Percentiles rank a stretch among this genome's conserved stretches.
These are phyloP conservation scores for Irpex lacteus DNA, from an alignment of 1,284 basidiomycete genomes.

Conservation along the genomic window DNA sequence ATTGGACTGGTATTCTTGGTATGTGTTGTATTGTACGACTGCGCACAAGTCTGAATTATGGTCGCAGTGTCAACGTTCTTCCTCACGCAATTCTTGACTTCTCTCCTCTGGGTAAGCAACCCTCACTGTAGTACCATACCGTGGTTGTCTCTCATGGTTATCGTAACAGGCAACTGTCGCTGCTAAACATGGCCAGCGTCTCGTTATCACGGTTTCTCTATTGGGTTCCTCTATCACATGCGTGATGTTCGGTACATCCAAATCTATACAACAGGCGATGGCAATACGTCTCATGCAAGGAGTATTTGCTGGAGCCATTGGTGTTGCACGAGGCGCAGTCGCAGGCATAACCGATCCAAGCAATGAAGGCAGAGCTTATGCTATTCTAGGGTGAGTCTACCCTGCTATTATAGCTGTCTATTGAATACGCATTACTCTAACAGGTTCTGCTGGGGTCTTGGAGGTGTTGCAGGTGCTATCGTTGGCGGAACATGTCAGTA, in stretches of 20 bases:
- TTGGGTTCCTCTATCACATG: slow-evolving; percentile 81
- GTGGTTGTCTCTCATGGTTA: neutral
- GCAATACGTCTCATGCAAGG: slow-evolving; percentile 90
- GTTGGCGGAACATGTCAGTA: slow-evolving; percentile 80
- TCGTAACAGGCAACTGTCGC: slow-evolving; percentile 80
- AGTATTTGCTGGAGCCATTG: slow-evolving; percentile 92
- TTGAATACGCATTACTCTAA: neutral
- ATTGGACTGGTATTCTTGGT: slow-evolving; percentile 85
- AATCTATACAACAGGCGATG: slow-evolving; percentile 80
- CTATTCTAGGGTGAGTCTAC: slow-evolving; percentile 73
- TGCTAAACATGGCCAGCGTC: slow-evolving; percentile 84
- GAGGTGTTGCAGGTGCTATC: slow-evolving; percentile 88
- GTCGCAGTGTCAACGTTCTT: slow-evolving; percentile 73
- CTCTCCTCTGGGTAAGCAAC: slow-evolving; percentile 74
- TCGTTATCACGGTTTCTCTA: slow-evolving; percentile 84
- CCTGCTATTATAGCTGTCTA: neutral
- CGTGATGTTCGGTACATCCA: slow-evolving; percentile 84
- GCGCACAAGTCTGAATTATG: neutral
- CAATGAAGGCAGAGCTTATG: slow-evolving; percentile 93
- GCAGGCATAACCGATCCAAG: slow-evolving; percentile 85
- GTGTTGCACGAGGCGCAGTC: slow-evolving; percentile 88
- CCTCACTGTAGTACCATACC: slow-evolving; percentile 9
- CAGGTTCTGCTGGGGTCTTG: slow-evolving; percentile 91
- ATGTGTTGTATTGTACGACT: slow-evolving; percentile 16
- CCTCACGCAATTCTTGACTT: slow-evolving; percentile 89